Evolutionary conservation across 2,329 filamentous ascomycete species (phyloP), one percentile per base, ranked within the genome.

Genomic region (Ascochyta pisi): DNA sequence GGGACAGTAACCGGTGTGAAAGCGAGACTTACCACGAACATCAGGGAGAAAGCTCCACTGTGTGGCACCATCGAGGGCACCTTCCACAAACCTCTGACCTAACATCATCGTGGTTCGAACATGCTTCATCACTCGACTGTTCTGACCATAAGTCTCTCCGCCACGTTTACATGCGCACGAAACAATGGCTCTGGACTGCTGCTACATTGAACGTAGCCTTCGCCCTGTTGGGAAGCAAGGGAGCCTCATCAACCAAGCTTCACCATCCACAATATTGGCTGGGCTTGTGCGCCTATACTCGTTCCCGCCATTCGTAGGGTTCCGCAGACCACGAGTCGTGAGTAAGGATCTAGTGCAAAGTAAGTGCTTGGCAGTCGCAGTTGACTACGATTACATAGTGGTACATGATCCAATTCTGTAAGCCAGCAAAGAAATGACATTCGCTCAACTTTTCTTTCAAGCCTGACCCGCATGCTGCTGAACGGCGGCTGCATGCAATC

Each of bases 391-490:
- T 24, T 33, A 1, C 15, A 22, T 12, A 23, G 24, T 24, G 23
- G 12, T 12, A 37, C 29, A 24, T 13, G 12, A 9, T 22, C 34
- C 19, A 6, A 42, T 23, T 15, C 10, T n/a, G 5, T 46, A 46
- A 50, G 43, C 40, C 31, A 48, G 31, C 43, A 56, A 56, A 44
- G 12, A 43, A 45, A 23, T 56, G 24, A 38, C 38, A 27, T 51
- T 47, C 37, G 31, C 47, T 51, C 47, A 51, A 48, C 42, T 56
- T 51, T 51, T 50, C 37, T 43, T 33, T 29, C 47, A 57, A 57
- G 54, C 54, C 48, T 57, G 54, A 57, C 54, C 54, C 54, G 54
- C 49, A 49, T 49, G 40, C 34, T 53, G 35, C 37, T 49, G 15
- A 34, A 53, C 54, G 49, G 54, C 54, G 54, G 49, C 49, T 52